Percentiles rank a stretch among this genome's conserved stretches.
phyloP scores from a whole-genome alignment of 345 rosid species.

The Crucihimalaya himalaica region DNA sequence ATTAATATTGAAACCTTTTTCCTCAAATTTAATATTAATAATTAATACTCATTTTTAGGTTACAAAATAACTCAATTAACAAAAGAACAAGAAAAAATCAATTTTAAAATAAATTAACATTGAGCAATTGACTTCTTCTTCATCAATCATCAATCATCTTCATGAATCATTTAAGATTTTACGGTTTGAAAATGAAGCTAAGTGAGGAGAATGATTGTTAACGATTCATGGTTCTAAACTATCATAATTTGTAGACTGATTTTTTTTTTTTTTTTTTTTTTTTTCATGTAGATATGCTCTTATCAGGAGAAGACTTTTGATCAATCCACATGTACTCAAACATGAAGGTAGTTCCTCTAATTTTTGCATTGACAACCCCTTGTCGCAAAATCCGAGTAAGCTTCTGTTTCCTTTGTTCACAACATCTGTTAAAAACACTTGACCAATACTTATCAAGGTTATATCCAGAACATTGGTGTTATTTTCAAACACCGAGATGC shows the following conservation, averaged over 20 bases:
- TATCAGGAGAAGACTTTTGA: slow-evolving; percentile 63
- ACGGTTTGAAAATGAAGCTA: not conserved
- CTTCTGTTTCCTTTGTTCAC: not conserved
- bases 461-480: slow-evolving; percentile 86
- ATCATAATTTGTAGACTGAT: too few relatives aligned
- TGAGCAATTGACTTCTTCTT: too few relatives aligned
- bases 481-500: slow-evolving; percentile 81
- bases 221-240: not conserved
- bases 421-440: slow-evolving; percentile 80
- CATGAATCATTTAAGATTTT: slow-evolving; percentile 42
- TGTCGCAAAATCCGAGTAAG: slow-evolving; percentile 88
- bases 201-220: not conserved
- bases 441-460: slow-evolving; percentile 84
- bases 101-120: not conserved
- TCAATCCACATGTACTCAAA: slow-evolving; percentile 62
- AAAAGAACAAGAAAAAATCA: not conserved
- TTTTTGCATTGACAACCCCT: slow-evolving; percentile 68
- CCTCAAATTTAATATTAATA: not conserved
- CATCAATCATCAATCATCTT: not conserved
- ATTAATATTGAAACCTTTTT: too few relatives aligned
- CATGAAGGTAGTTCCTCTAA: slow-evolving; percentile 49
- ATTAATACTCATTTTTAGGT: not conserved
- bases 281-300: slow-evolving; percentile 72
- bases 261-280: too few relatives aligned
- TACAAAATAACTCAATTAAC: not conserved